A percentile compares a stretch with the other conserved stretches of the same genome.
phyloP scores from a whole-genome alignment of 2,329 filamentous ascomycete genomes.

The Dothideomycetes sp. region DNA sequence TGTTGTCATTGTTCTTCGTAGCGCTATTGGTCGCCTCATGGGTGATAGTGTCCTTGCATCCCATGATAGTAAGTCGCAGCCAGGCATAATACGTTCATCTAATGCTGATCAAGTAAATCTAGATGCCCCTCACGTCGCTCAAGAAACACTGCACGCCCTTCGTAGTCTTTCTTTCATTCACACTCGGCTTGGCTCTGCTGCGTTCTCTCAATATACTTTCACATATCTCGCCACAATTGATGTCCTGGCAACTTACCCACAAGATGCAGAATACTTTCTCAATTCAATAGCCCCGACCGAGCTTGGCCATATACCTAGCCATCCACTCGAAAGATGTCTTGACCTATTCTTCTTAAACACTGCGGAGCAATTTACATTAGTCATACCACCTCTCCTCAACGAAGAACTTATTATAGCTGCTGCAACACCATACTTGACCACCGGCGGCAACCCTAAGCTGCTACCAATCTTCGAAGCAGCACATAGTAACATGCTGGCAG shows the following conservation, averaged over 20 bases:
- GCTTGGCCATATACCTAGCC: conserved; percentile 45
- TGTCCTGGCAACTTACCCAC: conserved; percentile 60
- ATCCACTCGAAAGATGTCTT: conserved; percentile 60
- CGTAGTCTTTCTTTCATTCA: conserved; percentile 76
- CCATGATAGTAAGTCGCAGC: conserved; percentile 34
- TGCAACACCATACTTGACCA: conserved; percentile 60
- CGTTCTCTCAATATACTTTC: conserved; percentile 77
- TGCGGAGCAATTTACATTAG: conserved; percentile 69
- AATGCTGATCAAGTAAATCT: conserved; percentile 1
- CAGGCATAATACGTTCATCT: not conserved
- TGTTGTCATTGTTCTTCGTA: conserved; percentile 61
- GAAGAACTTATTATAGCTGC: conserved; percentile 65
- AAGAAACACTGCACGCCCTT: conserved; percentile 61
- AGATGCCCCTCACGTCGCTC: conserved; percentile 55
- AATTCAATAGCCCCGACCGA: conserved; percentile 47
- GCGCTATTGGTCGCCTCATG: conserved; percentile 56
- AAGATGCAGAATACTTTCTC: conserved; percentile 56
- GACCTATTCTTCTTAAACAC: conserved; percentile 83
- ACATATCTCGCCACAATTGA: conserved; percentile 75
- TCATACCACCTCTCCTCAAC: conserved; percentile 54
- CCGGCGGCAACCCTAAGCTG: conserved; percentile 45
- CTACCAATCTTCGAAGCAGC: conserved; percentile 77
- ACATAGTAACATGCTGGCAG: conserved; percentile 70
- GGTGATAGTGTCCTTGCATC: conserved; percentile 44
- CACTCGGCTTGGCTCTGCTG: conserved; percentile 57